These are phyloP conservation scores for Bimuria novae-zelandiae DNA, from an alignment of 2,329 filamentous ascomycete species.

Conservation along the genomic window DNA sequence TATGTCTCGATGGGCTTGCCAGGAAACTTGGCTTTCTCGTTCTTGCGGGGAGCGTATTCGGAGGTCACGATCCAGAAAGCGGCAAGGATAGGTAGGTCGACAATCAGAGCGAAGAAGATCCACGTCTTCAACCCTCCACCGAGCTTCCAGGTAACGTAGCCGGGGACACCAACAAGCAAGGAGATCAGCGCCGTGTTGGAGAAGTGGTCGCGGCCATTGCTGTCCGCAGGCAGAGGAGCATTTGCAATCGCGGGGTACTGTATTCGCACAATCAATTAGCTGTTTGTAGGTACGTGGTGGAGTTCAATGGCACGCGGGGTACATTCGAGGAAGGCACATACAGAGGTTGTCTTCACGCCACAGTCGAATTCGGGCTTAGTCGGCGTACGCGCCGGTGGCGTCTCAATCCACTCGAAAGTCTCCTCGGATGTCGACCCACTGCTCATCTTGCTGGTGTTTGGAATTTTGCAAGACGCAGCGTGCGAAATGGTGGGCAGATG, in stretches of 20 bases:
- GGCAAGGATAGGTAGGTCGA: constrained; percentile 77
- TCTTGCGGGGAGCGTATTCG: constrained; percentile 81
- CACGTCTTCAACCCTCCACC: constrained; percentile 85
- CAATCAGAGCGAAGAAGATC: constrained; percentile 82
- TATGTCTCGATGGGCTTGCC: constrained; percentile 91
- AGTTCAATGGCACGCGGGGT: constrained; percentile 40
- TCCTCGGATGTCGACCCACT: constrained; percentile 52
- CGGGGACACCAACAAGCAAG: constrained; percentile 72
- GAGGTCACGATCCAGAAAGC: constrained; percentile 83
- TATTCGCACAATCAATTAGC: constrained; percentile 28
- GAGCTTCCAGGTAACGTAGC: constrained; percentile 80
- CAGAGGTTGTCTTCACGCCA: constrained; percentile 65
- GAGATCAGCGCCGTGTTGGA: constrained; percentile 77
- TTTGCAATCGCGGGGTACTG: constrained; percentile 92
- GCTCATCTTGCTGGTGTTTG: constrained; percentile 38
- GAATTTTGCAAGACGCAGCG: constrained; percentile 36
- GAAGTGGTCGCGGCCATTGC: constrained; percentile 81
- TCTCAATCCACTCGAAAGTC: constrained; percentile 70
- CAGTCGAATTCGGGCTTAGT: constrained; percentile 59
- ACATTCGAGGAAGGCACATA: constrained; percentile 45
- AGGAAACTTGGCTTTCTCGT: constrained; percentile 86
- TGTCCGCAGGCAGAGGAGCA: constrained; percentile 89
- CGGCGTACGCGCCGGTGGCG: constrained; percentile 60
- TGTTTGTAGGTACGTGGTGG: constrained; percentile 19
- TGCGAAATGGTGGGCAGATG: constrained; percentile 18